These are phyloP conservation scores for Asterochloris erici DNA, from an alignment of 139 green algal species.

Conservation along the genomic window DNA sequence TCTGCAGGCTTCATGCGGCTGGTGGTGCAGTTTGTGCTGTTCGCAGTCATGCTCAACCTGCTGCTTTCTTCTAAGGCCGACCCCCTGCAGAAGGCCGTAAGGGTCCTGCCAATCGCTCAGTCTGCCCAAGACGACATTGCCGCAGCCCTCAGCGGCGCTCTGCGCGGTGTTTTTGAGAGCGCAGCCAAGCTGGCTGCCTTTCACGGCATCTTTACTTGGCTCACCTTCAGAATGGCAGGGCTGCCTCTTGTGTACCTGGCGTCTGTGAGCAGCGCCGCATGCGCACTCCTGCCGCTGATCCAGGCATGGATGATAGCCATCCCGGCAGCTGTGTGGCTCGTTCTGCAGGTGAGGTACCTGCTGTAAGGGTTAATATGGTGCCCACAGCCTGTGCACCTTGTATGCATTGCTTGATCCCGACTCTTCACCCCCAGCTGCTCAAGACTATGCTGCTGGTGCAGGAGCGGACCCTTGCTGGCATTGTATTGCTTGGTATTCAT, in stretches of 20 bases:
- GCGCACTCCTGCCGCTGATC: conserved; percentile 57
- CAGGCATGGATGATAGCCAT: conserved; percentile 49
- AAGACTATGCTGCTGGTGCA: neutral
- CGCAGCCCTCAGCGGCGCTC: conserved; percentile 28
- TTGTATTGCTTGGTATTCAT: conserved; percentile 18
- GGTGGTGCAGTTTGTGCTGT: conserved; percentile 43
- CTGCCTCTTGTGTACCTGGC: conserved; percentile 47
- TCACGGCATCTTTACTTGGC: conserved; percentile 63
- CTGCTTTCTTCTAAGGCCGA: conserved; percentile 50
- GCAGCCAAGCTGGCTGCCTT: conserved; percentile 60
- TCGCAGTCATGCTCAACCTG: conserved; percentile 49
- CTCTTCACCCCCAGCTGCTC: neutral
- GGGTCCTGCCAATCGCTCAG: conserved; percentile 48
- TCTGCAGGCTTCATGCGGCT: conserved; percentile 34
- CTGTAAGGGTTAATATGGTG: neutral
- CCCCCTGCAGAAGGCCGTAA: conserved; percentile 39
- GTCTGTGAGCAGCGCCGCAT: conserved; percentile 29
- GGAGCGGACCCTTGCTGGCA: neutral
- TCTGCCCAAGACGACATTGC: conserved; percentile 30
- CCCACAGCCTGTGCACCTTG: neutral
- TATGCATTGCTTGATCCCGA: neutral
- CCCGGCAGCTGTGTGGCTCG: conserved; percentile 48
- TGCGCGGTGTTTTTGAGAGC: conserved; percentile 50
- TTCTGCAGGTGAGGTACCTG: conserved; percentile 31
- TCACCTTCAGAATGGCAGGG: conserved; percentile 42